Percentiles rank a stretch among this genome's conserved stretches.
Conservation (phyloP, 257 asterid genomes). For the Fraxinus quadrangulata region DNA sequence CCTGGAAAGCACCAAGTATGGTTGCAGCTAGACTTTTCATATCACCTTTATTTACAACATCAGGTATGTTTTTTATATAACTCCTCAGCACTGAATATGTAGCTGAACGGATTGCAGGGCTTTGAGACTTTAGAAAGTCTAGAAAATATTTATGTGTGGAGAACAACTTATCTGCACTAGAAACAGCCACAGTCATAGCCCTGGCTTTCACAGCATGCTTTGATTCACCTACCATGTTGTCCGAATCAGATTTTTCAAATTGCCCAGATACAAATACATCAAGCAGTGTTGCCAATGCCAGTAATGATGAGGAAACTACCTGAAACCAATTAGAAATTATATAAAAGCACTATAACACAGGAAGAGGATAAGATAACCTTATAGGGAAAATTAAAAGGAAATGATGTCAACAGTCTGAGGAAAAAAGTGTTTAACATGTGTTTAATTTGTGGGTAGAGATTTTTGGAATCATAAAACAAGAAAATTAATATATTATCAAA, state of each 20-base stretch:
- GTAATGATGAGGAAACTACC: constrained; percentile 86
- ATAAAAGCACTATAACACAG: constrained; percentile 14
- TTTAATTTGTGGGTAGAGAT: not conserved
- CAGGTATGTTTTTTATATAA: constrained; percentile 73
- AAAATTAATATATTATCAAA: not conserved
- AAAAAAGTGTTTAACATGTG: not conserved
- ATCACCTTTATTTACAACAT: constrained; percentile 66
- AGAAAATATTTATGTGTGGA: constrained; percentile 66
- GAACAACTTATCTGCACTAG: constrained; percentile 68
- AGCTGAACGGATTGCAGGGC: constrained; percentile 80
- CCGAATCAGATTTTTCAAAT: constrained; percentile 58
- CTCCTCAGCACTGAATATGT: constrained; percentile 77
- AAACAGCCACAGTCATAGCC: constrained; percentile 59
- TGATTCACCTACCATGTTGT: constrained; percentile 54
- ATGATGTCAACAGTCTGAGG: constrained; percentile 9
- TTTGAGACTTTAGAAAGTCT: constrained; percentile 77
- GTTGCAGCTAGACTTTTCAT: constrained; percentile 68
- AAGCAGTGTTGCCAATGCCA: constrained; percentile 86
- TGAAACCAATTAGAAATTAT: constrained; percentile 39
- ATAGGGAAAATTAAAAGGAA: constrained; percentile 17
- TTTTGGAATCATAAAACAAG: constrained; percentile 6
- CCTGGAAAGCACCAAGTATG: constrained; percentile 90
- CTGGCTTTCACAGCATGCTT: constrained; percentile 77
- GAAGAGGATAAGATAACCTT: constrained; percentile 3
- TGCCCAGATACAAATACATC: constrained; percentile 61